Base-by-base conservation (phyloP, 352 stramenopile genomes). In the Pythium rhizo-oryzae region DNA sequence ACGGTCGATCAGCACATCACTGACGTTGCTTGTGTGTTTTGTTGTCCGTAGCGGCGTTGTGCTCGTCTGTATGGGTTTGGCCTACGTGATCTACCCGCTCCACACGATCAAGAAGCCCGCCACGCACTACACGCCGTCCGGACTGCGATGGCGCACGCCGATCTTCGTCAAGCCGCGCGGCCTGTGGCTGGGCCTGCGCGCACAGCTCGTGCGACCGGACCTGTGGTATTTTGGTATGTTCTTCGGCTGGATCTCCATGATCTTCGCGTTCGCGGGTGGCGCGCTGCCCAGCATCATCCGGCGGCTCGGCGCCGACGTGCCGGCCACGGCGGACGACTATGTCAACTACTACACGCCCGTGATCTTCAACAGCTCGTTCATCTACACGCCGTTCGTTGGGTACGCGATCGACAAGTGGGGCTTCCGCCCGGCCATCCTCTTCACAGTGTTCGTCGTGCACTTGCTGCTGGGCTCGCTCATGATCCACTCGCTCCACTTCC, bases 281-380 rank as follows among this genome's bases (percentile, higher is more conserved):
- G 77, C 77, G 18, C 71, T 85, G n/a, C 73, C 78, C n/a, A 81
- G 72, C 46, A 79, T 82, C 57, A 79, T 85, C 46, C 72, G 77
- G 56, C 69, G 69, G 37, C 43, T 68, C 41, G 63, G 65, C 43
- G 44, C 53, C 53, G 64, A 59, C 37, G 55, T 80, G 52, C 49
- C 62, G 0, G 49, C 24, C 21, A 54, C 55, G 5, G 67, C 62
- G 4, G 65, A 69, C 43, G 24, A 78, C 33, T 85, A 81, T 66
- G 75, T 79, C 33, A 80, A 81, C 67, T 81, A 78, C 60, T 23
- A 78, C n/a, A 71, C 73, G 49, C 75, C 78, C 15, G 52, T 77
- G 23, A 72, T 85, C 47, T 71, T 67, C 30, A 85, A 85, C 59
- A 62, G 68, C 16, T 72, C 77, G 7, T 81, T 82, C 62, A 62